phyloP scores from a whole-genome alignment of 225 moss, liverwort and hornwort genomes.

The Asterella californica region DNA sequence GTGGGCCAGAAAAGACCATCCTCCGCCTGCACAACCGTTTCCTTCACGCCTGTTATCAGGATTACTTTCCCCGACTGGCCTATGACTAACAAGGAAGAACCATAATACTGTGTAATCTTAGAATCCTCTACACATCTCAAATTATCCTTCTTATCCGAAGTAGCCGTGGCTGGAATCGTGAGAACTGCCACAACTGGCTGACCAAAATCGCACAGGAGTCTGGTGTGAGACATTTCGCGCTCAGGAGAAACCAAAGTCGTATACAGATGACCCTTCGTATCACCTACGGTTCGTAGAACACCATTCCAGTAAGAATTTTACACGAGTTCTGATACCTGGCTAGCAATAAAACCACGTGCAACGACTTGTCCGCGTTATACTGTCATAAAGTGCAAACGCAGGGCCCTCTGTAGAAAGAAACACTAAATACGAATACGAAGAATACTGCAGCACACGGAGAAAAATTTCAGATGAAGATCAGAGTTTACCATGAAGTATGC shows the following conservation, averaged over 20 bases:
- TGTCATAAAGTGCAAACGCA: background rate
- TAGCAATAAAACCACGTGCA: background rate
- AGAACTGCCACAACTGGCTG: constrained; percentile 62
- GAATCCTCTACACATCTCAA: background rate
- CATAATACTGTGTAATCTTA: constrained; percentile 23
- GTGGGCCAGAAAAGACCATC: constrained; percentile 38
- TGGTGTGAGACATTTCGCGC: constrained; percentile 23
- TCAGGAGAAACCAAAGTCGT: constrained; percentile 22
- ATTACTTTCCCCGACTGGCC: constrained; percentile 57
- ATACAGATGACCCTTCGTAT: constrained; percentile 51
- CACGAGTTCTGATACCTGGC: background rate
- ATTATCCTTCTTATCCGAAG: constrained; percentile 2
- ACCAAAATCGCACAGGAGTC: constrained; percentile 50
- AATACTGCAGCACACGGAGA: background rate
- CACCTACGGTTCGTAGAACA: constrained; percentile 41
- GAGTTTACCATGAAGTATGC: constrained; percentile 31
- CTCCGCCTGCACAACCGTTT: constrained; percentile 31
- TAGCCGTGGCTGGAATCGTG: constrained; percentile 23
- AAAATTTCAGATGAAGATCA: background rate
- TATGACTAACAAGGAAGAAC: constrained; percentile 57
- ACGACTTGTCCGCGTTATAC: too few species aligned
- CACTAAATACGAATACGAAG: background rate
- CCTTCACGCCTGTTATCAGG: constrained; percentile 42
- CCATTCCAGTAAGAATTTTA: background rate
- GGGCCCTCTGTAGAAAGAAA: background rate